Conservation (phyloP, 805 yeast species). For the Clavispora fructus region DNA sequence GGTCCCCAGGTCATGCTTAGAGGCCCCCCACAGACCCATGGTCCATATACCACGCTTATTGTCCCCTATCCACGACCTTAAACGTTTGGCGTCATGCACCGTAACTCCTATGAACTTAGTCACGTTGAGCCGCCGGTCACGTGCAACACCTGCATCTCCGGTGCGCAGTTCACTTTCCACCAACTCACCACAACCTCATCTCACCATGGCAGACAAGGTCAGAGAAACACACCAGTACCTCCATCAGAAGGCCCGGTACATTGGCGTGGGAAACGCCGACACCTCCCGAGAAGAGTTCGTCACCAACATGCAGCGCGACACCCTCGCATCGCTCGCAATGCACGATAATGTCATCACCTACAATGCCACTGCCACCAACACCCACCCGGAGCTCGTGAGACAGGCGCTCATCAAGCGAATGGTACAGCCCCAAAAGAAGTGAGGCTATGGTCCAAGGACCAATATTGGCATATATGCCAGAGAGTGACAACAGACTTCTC, state of each 20-base stretch:
- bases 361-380: slow-evolving; percentile 47
- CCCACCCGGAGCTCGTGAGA: slow-evolving; percentile 27
- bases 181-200: neutral
- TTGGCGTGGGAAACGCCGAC: slow-evolving; percentile 73
- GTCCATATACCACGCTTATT: too few relatives aligned
- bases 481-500: too few relatives aligned
- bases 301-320: slow-evolving; percentile 60
- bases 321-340: slow-evolving; percentile 56
- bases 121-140: too few relatives aligned
- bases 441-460: too few relatives aligned
- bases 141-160: neutral
- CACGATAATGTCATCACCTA: slow-evolving; percentile 53
- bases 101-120: too few relatives aligned
- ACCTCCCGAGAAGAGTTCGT: slow-evolving; percentile 69
- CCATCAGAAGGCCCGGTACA: slow-evolving; percentile 52
- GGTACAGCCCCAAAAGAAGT: slow-evolving; percentile 19
- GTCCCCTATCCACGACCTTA: too few relatives aligned
- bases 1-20: too few relatives aligned
- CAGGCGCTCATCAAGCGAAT: slow-evolving; percentile 31
- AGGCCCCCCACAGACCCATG: too few relatives aligned
- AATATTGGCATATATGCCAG: too few relatives aligned
- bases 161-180: neutral
- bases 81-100: too few relatives aligned
- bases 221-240: slow-evolving; percentile 55
- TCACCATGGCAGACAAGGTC: slow-evolving; percentile 55